phyloP scores from a whole-genome alignment of 768 basidiomycete species.

The Amanita molliuscula region DNA sequence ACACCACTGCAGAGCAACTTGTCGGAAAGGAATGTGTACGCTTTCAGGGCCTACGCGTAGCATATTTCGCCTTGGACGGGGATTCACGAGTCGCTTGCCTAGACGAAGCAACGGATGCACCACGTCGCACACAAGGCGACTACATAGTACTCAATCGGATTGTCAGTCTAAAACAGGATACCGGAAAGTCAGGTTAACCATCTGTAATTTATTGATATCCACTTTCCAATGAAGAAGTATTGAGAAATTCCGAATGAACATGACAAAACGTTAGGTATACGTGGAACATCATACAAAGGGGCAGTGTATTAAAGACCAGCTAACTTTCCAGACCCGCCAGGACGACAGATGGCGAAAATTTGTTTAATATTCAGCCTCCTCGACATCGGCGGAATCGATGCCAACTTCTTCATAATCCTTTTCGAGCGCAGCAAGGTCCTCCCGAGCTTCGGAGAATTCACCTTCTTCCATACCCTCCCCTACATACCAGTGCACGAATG shows the following conservation, averaged over 20 bases:
- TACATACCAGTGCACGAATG: constrained; percentile 91
- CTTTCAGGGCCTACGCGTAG: constrained; percentile 94
- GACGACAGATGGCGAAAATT: background rate
- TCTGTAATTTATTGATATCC: constrained; percentile 3
- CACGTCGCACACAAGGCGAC: constrained; percentile 53
- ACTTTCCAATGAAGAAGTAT: background rate
- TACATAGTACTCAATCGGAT: constrained; percentile 82
- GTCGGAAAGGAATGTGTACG: constrained; percentile 88
- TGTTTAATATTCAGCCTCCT: constrained; percentile 31
- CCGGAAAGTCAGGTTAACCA: constrained; percentile 47
- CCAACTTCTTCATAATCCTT: constrained; percentile 92
- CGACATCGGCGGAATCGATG: constrained; percentile 63
- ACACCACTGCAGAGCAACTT: constrained; percentile 67
- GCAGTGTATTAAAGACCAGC: constrained; percentile 13
- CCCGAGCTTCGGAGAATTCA: constrained; percentile 97
- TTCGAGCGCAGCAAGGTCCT: constrained; percentile 95
- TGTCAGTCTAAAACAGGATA: constrained; percentile 91
- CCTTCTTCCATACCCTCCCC: constrained; percentile 99
- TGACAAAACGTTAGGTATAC: constrained; percentile 13
- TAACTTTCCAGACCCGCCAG: constrained; percentile 7
- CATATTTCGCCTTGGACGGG: constrained; percentile 90
- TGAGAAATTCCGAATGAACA: constrained; percentile 9
- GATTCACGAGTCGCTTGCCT: constrained; percentile 65
- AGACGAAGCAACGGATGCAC: constrained; percentile 36
- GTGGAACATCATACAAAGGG: constrained; percentile 12